A percentile compares a stretch with the other conserved stretches of the same genome.
Evolutionary conservation across 441 rosid species (phyloP).

Genomic region (Capsella rubella): DNA sequence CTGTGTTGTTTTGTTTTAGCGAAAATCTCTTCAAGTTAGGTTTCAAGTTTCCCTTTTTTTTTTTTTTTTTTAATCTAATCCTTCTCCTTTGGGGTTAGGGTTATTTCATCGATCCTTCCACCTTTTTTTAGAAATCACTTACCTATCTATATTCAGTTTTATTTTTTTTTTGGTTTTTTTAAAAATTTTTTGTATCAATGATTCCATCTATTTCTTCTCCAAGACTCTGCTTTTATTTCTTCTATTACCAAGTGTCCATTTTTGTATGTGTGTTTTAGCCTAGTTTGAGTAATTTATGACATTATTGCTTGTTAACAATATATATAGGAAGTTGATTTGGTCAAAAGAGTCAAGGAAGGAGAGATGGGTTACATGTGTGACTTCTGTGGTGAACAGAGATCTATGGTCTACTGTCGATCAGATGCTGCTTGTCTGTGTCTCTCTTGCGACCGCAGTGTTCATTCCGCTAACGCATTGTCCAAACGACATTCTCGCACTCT

Average conservation of each 20-base stretch:
- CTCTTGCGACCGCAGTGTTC: constrained; percentile 93
- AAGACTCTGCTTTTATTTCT: constrained; percentile 5
- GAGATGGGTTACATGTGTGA: constrained; percentile 94
- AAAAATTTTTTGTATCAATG: background rate
- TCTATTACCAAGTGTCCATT: constrained; percentile 8
- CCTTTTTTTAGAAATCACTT: constrained; percentile 28
- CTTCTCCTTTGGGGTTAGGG: background rate
- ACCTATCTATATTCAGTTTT: background rate
- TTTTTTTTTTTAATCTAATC: background rate
- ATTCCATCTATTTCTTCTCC: constrained; percentile 18
- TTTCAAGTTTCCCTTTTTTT: constrained; percentile 15
- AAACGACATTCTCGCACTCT: constrained; percentile 90
- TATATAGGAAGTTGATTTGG: constrained; percentile 17
- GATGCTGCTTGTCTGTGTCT: constrained; percentile 95
- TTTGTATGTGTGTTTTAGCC: background rate
- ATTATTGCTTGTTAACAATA: background rate
- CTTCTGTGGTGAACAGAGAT: constrained; percentile 91
- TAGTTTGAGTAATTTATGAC: background rate
- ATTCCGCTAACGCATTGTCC: constrained; percentile 94
- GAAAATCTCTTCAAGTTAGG: constrained; percentile 26
- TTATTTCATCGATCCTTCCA: constrained; percentile 5
- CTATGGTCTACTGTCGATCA: constrained; percentile 90
- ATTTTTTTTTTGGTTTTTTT: too few species aligned
- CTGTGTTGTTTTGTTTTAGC: constrained; percentile 24
- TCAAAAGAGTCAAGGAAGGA: constrained; percentile 36